Evolutionary conservation across 2,329 filamentous ascomycete species (phyloP), one percentile per base, ranked within the genome.

Genomic region (Calonectria pseudoturangicola): DNA sequence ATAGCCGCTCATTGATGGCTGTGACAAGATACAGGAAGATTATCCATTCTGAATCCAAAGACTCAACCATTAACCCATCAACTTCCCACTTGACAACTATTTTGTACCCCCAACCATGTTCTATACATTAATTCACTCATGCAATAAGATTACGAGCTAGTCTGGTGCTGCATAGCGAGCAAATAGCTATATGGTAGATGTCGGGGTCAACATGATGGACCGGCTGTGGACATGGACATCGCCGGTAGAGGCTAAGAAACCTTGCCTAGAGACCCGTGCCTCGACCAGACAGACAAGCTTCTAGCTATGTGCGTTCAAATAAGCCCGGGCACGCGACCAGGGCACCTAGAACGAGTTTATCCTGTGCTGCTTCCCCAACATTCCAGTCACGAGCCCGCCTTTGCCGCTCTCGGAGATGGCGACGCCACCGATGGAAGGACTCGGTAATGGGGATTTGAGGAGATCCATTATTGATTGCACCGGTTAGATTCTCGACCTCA

Each of bases 221-320:
- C 33, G 36, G 21, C 15, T 7, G 27, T 41, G 33, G 7, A 27
- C 33, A 27, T 25, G 33, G 21, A 27, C 21, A 27, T 27, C 21
- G 54, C 33, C 21, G 21, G n/a, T 13, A 13, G 30, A 36, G 33
- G 10, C 33, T 36, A 36, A 36, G 12, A 12, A 36, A 36, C 25
- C 27, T 36, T 27, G 16, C 13, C 54, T 16, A 6, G 6, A 4
- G 33, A 27, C 21, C 15, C 41, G 54, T 12, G 5, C 13, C 33
- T 25, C 3, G 54, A 12, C 12, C 15, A 8, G 36, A 27, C 12
- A n/a, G 12, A 60, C 39, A 60, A 36, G 21, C 33, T 60, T 60
- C 33, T 60, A 4, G 36, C 54, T 21, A 60, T 60, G 33, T 60
- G 21, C 54, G 54, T 60, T 60, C 15, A 27, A 27, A 36, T 60